phyloP scores from a whole-genome alignment of 352 stramenopile species.

The Phytophthora foliorum region DNA sequence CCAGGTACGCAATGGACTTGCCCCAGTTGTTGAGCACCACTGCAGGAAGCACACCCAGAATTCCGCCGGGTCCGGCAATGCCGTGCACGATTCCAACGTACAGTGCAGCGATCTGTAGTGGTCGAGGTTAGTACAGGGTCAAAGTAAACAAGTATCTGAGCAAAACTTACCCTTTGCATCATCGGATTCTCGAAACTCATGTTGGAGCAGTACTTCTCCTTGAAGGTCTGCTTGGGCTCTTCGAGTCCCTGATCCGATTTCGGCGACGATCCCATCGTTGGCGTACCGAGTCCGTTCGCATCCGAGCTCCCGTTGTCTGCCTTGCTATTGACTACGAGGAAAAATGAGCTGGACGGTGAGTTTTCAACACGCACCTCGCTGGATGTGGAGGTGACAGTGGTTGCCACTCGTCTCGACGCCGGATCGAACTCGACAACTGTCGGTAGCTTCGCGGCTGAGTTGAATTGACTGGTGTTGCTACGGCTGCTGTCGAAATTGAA shows the following conservation, averaged over 20 bases:
- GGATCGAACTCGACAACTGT: constrained; percentile 18
- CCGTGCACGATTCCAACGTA: constrained; percentile 88
- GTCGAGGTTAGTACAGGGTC: background rate
- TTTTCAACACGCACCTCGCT: background rate
- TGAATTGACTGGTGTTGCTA: background rate
- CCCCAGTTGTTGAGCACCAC: constrained; percentile 32
- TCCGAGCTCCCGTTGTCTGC: constrained; percentile 2
- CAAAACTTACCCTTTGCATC: constrained; percentile 36
- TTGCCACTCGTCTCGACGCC: constrained; percentile 2
- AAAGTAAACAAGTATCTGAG: background rate
- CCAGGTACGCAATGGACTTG: constrained; percentile 79
- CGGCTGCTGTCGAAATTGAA: constrained; percentile 11
- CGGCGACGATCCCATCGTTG: background rate
- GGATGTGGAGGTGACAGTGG: no score
- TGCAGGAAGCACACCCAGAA: constrained; percentile 87
- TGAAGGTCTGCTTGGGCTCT: constrained; percentile 7
- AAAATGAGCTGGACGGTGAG: constrained; percentile 13
- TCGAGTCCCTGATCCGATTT: constrained; percentile 6
- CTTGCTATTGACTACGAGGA: constrained; percentile 15
- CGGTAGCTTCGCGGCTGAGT: constrained; percentile 1
- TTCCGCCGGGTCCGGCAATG: constrained; percentile 69
- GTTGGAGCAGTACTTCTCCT: constrained; percentile 41
- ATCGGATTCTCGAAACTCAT: constrained; percentile 56
- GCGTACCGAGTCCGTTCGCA: background rate
- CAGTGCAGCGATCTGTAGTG: constrained; percentile 59